Evolutionary conservation across 495 filamentous ascomycete genomes (phyloP).

Genomic region (Podospora australis): DNA sequence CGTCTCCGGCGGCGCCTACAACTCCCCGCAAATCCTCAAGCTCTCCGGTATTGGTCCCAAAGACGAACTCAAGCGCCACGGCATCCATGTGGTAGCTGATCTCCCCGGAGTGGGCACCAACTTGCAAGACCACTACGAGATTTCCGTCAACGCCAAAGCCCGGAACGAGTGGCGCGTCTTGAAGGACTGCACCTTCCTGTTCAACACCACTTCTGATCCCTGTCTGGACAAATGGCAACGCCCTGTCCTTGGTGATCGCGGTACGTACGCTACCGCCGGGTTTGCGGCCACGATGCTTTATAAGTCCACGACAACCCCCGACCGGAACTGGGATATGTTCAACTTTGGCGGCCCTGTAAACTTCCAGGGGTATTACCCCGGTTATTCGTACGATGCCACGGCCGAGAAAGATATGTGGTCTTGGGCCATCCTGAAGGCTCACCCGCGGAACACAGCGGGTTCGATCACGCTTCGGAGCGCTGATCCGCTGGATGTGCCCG

Average conservation of each 20-base stretch:
- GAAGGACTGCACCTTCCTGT: slow-evolving; percentile 40
- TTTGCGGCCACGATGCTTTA: slow-evolving; percentile 42
- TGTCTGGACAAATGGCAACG: slow-evolving; percentile 45
- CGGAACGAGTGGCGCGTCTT: slow-evolving; percentile 38
- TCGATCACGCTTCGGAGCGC: slow-evolving; percentile 42
- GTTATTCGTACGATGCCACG: slow-evolving; percentile 27
- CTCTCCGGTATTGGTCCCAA: slow-evolving; percentile 55
- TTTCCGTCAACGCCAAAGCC: slow-evolving; percentile 38
- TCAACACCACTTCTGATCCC: slow-evolving; percentile 37
- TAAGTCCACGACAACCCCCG: slow-evolving; percentile 34
- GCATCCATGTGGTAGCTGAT: slow-evolving; percentile 47
- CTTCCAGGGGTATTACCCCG: slow-evolving; percentile 49
- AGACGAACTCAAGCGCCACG: slow-evolving; percentile 38
- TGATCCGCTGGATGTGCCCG: slow-evolving; percentile 49
- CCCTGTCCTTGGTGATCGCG: slow-evolving; percentile 31
- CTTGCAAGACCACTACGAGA: slow-evolving; percentile 60
- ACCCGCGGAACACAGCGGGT: slow-evolving; percentile 46
- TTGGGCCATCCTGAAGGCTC: slow-evolving; percentile 49
- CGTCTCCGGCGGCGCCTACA: slow-evolving; percentile 53
- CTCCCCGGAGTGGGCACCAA: slow-evolving; percentile 60
- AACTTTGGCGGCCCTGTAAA: slow-evolving; percentile 47
- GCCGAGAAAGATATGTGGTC: slow-evolving; percentile 34
- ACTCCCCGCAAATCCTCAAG: slow-evolving; percentile 59
- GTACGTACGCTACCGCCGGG: slow-evolving; percentile 46
- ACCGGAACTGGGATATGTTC: slow-evolving; percentile 42